Evolutionary conservation across 1,284 basidiomycete species (phyloP).

Genomic region (Leccinum subrobustum): DNA sequence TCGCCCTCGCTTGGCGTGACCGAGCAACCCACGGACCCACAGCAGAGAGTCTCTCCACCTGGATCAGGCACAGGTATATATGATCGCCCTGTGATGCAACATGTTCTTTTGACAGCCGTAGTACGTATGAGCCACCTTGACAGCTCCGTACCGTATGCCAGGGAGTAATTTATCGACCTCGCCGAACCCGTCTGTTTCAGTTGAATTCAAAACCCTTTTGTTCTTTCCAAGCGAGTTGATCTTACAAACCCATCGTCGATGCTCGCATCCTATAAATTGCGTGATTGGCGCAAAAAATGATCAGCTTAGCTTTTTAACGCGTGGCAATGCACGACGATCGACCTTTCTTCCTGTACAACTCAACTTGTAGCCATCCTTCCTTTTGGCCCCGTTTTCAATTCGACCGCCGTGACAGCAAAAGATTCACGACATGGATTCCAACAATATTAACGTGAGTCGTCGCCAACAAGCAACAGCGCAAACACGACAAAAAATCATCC

Average conservation of each 20-base stretch:
- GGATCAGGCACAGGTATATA: background rate
- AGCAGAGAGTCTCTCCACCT: background rate
- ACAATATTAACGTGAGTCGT: conserved; percentile 45
- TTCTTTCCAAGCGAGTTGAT: background rate
- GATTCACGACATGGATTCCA: conserved; percentile 34
- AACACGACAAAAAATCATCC: background rate
- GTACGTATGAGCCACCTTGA: background rate
- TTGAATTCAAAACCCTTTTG: background rate
- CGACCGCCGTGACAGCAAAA: background rate
- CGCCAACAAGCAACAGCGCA: background rate
- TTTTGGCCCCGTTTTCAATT: background rate
- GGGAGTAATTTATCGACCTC: background rate
- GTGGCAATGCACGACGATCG: background rate
- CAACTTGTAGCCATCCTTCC: background rate
- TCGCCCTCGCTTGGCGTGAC: background rate
- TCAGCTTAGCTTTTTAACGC: background rate
- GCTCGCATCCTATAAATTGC: background rate
- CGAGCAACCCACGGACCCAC: background rate
- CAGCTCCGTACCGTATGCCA: background rate
- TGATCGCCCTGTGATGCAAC: background rate
- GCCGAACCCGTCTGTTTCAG: background rate
- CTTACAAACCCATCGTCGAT: background rate
- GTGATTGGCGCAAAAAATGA: background rate
- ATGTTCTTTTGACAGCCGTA: background rate
- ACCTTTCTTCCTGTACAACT: background rate